Base-by-base conservation (phyloP, 805 yeast genomes). In the Cyberlindnera maritima region DNA sequence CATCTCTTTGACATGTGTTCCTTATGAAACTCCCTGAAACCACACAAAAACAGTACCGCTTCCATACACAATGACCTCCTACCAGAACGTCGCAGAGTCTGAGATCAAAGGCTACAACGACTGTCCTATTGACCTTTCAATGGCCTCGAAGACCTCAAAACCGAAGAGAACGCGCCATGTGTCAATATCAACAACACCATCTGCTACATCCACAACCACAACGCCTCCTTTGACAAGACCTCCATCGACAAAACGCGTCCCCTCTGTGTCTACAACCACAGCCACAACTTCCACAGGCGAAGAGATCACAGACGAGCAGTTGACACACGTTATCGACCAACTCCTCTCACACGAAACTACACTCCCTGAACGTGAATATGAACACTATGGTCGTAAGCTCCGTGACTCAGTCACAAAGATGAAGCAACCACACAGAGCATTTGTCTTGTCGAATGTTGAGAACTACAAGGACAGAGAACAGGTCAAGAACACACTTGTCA, bases 61-160 rank as follows among this genome's bases (percentile, higher is more conserved):
- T n/a, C n/a, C n/a, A n/a, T n/a, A n/a, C n/a, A 32, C 36, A 5
- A 43, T 49, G 47, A 49, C 49, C 2, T 56, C 60, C 19, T 61
- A 65, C 44, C 76, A 72, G 50, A 65, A 72, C 50, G 68, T 74
- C 31, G 36, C 64, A 6, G 75, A 70, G 49, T 59, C 70, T 3
- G 69, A 71, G 39, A 66, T 72, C n/a, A 55, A 64, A 4, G 75
- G 75, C 2, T 72, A 71, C 47, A 72, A 72, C 50, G 76, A 72
- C 53, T 71, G 75, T 50, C 75, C 75, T 1, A 23, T 59, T 3
- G 62, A 58, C 15, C 32, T 28, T 14, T 7, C 47, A 3, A 28
- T 18, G 26, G 36, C 39, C 20, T 35, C 53, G 15, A 29, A 52
- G 14, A 33, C 44, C 14, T 36, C 54, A 1, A 41, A 39, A 36